Evolutionary conservation across 441 rosid genomes (phyloP).

Genomic region (Monsonia emarginata): DNA sequence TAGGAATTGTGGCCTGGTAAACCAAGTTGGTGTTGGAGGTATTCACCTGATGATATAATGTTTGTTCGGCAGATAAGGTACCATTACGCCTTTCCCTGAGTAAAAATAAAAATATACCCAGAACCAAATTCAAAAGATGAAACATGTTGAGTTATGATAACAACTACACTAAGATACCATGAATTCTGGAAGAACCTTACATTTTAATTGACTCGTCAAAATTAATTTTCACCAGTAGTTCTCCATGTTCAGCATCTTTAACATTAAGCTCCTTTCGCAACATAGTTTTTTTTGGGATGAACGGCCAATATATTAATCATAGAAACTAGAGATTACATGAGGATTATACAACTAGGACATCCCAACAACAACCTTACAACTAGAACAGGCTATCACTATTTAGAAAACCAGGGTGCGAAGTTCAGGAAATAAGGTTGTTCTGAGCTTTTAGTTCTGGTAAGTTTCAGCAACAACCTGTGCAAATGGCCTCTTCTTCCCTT

Average conservation of each 20-base stretch:
- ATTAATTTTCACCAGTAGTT: slow-evolving; percentile 23
- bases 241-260: slow-evolving; percentile 20
- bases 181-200: slow-evolving; percentile 15
- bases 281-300: too few species aligned
- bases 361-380: too few species aligned
- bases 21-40: background rate
- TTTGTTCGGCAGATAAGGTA: slow-evolving; percentile 2
- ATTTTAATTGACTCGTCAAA: slow-evolving; percentile 17
- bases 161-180: background rate
- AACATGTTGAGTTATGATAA: background rate
- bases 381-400: too few species aligned
- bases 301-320: too few species aligned
- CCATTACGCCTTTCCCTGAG: slow-evolving; percentile 18
- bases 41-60: background rate
- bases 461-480: too few species aligned
- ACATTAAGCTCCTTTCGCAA: slow-evolving; percentile 24
- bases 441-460: too few species aligned
- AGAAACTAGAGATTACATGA: too few species aligned
- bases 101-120: slow-evolving; percentile 3
- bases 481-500: too few species aligned
- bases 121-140: background rate
- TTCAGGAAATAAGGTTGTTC: too few species aligned
- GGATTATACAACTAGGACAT: too few species aligned
- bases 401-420: too few species aligned
- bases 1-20: background rate